phyloP scores from a whole-genome alignment of 768 basidiomycete genomes.

The Boletus eberwhitei region DNA sequence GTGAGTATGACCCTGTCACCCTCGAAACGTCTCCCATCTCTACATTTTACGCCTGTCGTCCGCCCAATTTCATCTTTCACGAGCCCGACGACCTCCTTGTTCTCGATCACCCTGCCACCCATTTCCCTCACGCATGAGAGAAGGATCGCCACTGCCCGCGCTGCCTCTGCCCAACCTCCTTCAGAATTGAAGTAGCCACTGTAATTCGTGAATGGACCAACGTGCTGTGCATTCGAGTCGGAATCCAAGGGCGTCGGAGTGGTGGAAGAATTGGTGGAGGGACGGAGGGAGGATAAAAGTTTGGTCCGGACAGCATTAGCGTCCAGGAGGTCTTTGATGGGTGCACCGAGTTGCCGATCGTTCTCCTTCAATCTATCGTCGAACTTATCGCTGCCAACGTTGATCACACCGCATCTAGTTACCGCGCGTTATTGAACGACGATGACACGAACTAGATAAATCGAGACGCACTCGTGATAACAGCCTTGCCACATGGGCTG shows the following conservation, averaged over 20 bases:
- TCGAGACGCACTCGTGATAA: conserved; percentile 75
- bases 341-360: conserved; percentile 56
- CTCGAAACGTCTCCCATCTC: conserved; percentile 50
- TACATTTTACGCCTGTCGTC: conserved; percentile 60
- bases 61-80: conserved; percentile 35
- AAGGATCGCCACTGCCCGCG: conserved; percentile 56
- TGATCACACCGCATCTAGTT: conserved; percentile 28
- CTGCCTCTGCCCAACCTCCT: conserved; percentile 84
- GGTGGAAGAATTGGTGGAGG: neutral
- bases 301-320: conserved; percentile 14
- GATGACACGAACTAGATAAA: neutral
- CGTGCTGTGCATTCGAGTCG: neutral
- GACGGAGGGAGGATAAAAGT: conserved; percentile 12
- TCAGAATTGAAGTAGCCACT: conserved; percentile 71
- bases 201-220: conserved; percentile 20
- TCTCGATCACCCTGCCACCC: conserved; percentile 57
- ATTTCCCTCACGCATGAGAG: conserved; percentile 52
- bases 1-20: conserved; percentile 69
- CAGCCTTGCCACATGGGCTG: conserved; percentile 63
- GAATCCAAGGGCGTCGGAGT: neutral
- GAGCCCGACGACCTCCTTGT: conserved; percentile 55
- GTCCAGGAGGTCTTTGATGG: conserved; percentile 34
- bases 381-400: conserved; percentile 36
- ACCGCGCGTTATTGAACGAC: neutral
- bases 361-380: conserved; percentile 56